Percentiles rank a stretch among this genome's conserved stretches.
These are phyloP conservation scores for Globisporangium barbulae DNA, from an alignment of 352 stramenopile genomes.

Conservation along the genomic window DNA sequence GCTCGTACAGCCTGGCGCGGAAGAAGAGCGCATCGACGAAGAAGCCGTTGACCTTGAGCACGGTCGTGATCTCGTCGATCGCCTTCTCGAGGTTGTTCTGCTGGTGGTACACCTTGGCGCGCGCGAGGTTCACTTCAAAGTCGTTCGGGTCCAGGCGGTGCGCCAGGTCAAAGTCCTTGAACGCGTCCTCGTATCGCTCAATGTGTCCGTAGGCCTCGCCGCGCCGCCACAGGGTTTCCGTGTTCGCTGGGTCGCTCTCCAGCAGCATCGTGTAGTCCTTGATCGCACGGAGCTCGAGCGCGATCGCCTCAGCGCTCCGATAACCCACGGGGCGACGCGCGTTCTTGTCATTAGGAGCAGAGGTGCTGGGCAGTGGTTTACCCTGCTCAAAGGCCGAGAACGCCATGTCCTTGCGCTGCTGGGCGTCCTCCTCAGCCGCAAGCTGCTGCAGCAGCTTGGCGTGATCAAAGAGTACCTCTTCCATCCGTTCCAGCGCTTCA, in stretches of 20 bases:
- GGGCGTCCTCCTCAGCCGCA: conserved; percentile 44
- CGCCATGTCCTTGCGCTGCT: conserved; percentile 42
- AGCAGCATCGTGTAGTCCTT: conserved; percentile 59
- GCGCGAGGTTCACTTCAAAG: conserved; percentile 58
- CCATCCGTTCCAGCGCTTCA: conserved; percentile 23
- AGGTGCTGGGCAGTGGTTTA: conserved; percentile 6
- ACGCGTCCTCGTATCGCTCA: conserved; percentile 48
- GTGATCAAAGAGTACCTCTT: conserved; percentile 61
- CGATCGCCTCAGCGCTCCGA: conserved; percentile 26
- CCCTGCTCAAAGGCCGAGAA: conserved; percentile 49
- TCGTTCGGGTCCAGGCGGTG: conserved; percentile 45
- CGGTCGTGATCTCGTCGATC: conserved; percentile 49
- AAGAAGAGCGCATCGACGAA: conserved; percentile 74
- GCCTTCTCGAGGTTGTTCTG: conserved; percentile 34
- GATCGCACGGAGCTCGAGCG: conserved; percentile 53
- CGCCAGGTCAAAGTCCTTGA: conserved; percentile 47
- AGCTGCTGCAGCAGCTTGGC: conserved; percentile 53
- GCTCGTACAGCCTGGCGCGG: conserved; percentile 49
- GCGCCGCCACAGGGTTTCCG: conserved; percentile 40
- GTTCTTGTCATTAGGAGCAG: conserved; percentile 7
- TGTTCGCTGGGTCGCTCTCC: conserved; percentile 36
- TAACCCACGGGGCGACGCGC: conserved; percentile 25
- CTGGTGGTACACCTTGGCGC: conserved; percentile 48
- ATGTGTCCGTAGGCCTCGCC: conserved; percentile 47
- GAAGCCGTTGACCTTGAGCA: conserved; percentile 61